Evolutionary conservation across 129 eudicot genomes (phyloP).

Genomic region (Flaveria linearis): DNA sequence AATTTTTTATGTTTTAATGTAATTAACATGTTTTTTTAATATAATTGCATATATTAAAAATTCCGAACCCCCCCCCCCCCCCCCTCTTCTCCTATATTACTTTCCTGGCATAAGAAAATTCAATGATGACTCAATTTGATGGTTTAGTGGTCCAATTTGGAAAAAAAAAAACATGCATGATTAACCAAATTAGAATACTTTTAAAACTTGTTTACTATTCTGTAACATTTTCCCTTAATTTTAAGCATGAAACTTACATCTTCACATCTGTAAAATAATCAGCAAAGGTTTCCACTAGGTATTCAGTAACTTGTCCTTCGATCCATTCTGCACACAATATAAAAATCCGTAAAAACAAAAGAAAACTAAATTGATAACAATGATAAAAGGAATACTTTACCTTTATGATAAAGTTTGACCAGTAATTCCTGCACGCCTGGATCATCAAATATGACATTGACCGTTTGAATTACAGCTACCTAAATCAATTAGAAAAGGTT

Average conservation of each 20-base stretch:
- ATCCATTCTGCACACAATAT: conserved; percentile 66
- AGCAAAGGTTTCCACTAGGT: conserved; percentile 91
- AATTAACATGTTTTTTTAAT: too few relatives aligned
- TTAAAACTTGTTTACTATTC: too few relatives aligned
- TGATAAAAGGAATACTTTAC: conserved; percentile 30
- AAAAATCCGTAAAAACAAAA: not conserved
- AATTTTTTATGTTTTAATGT: too few relatives aligned
- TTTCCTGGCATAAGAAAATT: too few relatives aligned
- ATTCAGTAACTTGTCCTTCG: conserved; percentile 97
- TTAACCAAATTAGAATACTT: too few relatives aligned
- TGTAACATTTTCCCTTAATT: too few relatives aligned
- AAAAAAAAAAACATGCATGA: too few relatives aligned
- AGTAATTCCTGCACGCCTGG: conserved; percentile 97
- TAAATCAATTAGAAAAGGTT: conserved; percentile 28
- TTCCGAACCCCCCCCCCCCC: too few relatives aligned
- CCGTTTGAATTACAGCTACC: conserved; percentile 95
- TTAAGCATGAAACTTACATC: conserved; percentile 53
- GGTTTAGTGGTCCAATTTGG: too few relatives aligned
- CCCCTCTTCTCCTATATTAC: too few relatives aligned
- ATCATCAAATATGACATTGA: conserved; percentile 92
- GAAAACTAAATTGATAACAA: not conserved
- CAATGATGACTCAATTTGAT: too few relatives aligned
- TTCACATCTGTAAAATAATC: conserved; percentile 92
- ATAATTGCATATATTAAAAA: too few relatives aligned
- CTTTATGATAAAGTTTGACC: conserved; percentile 87